A percentile compares a stretch with the other conserved stretches of the same genome.
These are phyloP conservation scores for Daldinia childiae DNA, from an alignment of 495 filamentous ascomycete species.

Conservation along the genomic window DNA sequence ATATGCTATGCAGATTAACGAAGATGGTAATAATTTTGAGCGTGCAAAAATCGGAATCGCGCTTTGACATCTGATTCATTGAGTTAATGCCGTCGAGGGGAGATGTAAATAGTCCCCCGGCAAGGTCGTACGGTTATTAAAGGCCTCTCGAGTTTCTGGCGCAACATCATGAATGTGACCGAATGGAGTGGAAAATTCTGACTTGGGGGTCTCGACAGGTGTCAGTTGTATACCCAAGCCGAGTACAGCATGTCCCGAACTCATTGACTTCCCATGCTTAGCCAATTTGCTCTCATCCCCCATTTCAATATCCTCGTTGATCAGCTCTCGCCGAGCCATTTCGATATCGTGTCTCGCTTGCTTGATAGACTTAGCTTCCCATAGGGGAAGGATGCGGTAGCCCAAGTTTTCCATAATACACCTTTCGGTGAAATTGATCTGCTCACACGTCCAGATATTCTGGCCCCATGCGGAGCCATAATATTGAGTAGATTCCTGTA, in stretches of 20 bases:
- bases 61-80: slow-evolving; percentile 26
- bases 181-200: slow-evolving; percentile 38
- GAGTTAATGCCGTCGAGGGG: slow-evolving; percentile 7
- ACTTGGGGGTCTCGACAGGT: slow-evolving; percentile 52
- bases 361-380: slow-evolving; percentile 56
- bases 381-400: slow-evolving; percentile 62
- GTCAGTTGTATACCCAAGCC: slow-evolving; percentile 53
- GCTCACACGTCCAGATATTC: slow-evolving; percentile 60
- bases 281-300: slow-evolving; percentile 33
- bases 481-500: slow-evolving; percentile 53
- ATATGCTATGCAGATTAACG: slow-evolving; percentile 29
- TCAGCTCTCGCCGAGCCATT: slow-evolving; percentile 56
- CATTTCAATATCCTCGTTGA: slow-evolving; percentile 34
- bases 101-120: slow-evolving; percentile 32
- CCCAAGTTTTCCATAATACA: slow-evolving; percentile 64
- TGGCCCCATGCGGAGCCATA: slow-evolving; percentile 57
- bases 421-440: slow-evolving; percentile 64
- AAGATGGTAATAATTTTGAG: slow-evolving; percentile 20
- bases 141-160: slow-evolving; percentile 31
- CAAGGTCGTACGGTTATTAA: slow-evolving; percentile 20
- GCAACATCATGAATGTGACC: slow-evolving; percentile 17
- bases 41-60: slow-evolving; percentile 14
- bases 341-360: slow-evolving; percentile 64
- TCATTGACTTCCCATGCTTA: slow-evolving; percentile 53
- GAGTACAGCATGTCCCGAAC: slow-evolving; percentile 50